Conservation (phyloP, 2,329 filamentous ascomycete species). For the Exserohilum turcica region DNA sequence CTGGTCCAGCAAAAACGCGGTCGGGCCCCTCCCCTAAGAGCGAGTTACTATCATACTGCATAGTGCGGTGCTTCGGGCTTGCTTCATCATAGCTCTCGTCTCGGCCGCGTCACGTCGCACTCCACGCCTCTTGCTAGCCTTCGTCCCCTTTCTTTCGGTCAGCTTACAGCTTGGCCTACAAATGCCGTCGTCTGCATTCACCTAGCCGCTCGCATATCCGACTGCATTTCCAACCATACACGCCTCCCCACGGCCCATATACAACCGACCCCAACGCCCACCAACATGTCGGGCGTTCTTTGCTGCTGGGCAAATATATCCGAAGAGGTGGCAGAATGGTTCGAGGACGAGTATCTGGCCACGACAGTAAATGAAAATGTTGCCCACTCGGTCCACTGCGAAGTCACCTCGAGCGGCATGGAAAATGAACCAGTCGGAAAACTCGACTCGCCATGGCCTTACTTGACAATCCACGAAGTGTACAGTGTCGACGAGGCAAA, state of each 20-base stretch:
- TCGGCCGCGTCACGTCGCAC: constrained; percentile 9
- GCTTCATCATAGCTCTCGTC: constrained; percentile 5
- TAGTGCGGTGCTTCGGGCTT: constrained; percentile 4
- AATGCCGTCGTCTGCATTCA: background rate
- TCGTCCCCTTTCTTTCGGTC: background rate
- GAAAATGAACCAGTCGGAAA: constrained; percentile 21
- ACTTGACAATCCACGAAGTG: constrained; percentile 17
- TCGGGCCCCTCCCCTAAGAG: constrained; percentile 10
- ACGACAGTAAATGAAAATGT: constrained; percentile 6
- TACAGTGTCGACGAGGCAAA: constrained; percentile 4
- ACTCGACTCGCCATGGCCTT: constrained; percentile 23
- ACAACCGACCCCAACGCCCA: background rate
- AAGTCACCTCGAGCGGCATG: constrained; percentile 21
- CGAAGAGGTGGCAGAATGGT: constrained; percentile 17
- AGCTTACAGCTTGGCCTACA: constrained; percentile 2
- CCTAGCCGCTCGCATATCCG: background rate
- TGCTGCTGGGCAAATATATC: constrained; percentile 28
- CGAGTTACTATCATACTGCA: constrained; percentile 8
- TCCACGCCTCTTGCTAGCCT: background rate
- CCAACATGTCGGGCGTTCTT: constrained; percentile 24
- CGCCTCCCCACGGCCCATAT: background rate
- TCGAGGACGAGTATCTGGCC: constrained; percentile 22
- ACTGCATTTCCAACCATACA: background rate
- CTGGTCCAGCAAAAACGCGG: constrained; percentile 6
- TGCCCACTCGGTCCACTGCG: constrained; percentile 19